Evolutionary conservation across 2,329 filamentous ascomycete species (phyloP), one percentile per base, ranked within the genome.

Genomic region (Echinosphaeria canescens): DNA sequence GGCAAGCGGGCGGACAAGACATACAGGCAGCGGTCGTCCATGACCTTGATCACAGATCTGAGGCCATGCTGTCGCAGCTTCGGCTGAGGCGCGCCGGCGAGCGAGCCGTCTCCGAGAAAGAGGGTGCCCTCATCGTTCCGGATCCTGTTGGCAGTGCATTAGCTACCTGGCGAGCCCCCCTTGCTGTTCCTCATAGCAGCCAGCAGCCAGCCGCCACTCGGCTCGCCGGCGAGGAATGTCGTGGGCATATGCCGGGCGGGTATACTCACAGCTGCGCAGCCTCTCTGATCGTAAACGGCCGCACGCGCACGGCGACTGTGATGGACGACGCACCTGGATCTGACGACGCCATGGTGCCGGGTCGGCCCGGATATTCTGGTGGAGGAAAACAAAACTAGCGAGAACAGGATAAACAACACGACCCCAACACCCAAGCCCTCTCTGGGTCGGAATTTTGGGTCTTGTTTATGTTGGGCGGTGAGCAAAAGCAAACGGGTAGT

Each of bases 1-100:
- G n/a, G 10, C 22, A 8, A 19, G 10, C 22, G 13, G n/a, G 12
- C 12, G 13, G n/a, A 5, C 13, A 11, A 5, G 15, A 17, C 80
- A 38, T 64, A 95, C 88, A 98, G 55, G 55, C 88, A 95, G 42
- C 79, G 78, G 45, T 93, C 84, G 44, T 98, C 90, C 28, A 98
- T 66, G 13, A 98, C 84, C 51, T 93, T 95, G 52, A 98, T 78
- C 28, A 98, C 82, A 2, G 80, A 73, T 40, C 84, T 65, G 30
- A 98, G 71, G 6, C 90, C 88, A 41, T 84, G 82, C 38, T 79
- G 71, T 33, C 75, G 69, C 17, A 92, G 62, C 44, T 85, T 91
- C 1, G 84, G 84, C 2, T 80, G 65, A 1, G 85, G 82, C 10
- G 65, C 73, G 24, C 69, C 76, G n/a, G 88, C 88, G 30, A 98